Base-by-base conservation (phyloP, 306 rosid species). In the Vigna hirtella region DNA sequence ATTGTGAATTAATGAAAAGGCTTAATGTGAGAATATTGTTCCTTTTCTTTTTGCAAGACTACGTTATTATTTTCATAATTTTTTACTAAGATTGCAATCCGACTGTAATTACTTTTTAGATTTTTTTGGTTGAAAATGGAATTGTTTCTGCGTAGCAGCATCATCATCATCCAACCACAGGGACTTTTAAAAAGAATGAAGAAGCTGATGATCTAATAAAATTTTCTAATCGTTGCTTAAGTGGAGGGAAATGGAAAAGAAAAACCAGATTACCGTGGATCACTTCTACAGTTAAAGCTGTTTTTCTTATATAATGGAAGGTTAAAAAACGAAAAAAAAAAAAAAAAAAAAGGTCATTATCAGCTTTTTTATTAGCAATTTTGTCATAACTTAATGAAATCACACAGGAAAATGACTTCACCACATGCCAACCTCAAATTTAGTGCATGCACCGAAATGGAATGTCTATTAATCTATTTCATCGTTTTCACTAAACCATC, bases 51-150 rank as follows among this genome's bases (percentile, higher is more conserved):
- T 34, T 34, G 57, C 68, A 59, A 83, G 36, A 74, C 74, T 59
- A 55, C 58, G 28, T 20, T 63, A 51, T 56, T 67, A 62, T 77
- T 70, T 66, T 17, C 64, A 20, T 38, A 53, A 67, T 83, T 64
- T 13, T 78, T 55, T 57, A 67, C 73, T 14, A 78, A 59, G 32
- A 63, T 48, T 74, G 83, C 77, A 76, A 80, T 75, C 74, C 80
- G 80, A 82, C 80, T 80, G 74, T 42, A 38, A 47, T 56, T 65
- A 3, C 43, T 43, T 22, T 43, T 22, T n/a, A 11, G 30, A 7
- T 28, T 45, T 47, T 20, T 14, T 75, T 47, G 57, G 47, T 42
- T 70, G 43, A 64, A 63, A 24, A 71, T 42, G 74, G 62, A 13
- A 48, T 45, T 30, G 57, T 73, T 65, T 43, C 9, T 40, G 52